phyloP scores from a whole-genome alignment of 1,139 yeast species.

The Eremothecium sinecaudum region DNA sequence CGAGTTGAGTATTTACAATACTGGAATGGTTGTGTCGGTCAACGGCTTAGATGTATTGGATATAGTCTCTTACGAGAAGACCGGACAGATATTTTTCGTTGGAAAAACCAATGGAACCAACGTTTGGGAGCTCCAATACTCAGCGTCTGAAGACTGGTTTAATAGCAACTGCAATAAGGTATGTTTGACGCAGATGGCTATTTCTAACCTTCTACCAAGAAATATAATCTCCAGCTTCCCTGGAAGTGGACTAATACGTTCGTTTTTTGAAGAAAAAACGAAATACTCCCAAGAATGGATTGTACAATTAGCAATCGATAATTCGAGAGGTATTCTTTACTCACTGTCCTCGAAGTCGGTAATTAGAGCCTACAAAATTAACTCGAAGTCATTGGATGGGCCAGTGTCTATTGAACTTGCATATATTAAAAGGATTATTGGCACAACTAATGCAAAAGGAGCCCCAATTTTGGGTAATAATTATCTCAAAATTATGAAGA shows the following conservation, averaged over 20 bases:
- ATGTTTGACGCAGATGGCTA: conserved; percentile 63
- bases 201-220: conserved; percentile 50
- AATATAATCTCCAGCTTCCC: conserved; percentile 33
- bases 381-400: conserved; percentile 32
- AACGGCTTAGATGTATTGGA: conserved; percentile 69
- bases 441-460: conserved; percentile 41
- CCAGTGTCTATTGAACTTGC: conserved; percentile 32
- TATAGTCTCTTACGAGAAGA: conserved; percentile 48
- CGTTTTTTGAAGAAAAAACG: conserved; percentile 29
- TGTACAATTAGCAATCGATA: conserved; percentile 60
- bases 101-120: conserved; percentile 70
- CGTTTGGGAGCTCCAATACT: conserved; percentile 80
- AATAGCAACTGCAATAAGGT: conserved; percentile 74
- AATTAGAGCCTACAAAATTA: conserved; percentile 67
- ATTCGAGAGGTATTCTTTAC: conserved; percentile 66
- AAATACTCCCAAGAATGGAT: conserved; percentile 45
- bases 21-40: conserved; percentile 70
- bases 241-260: conserved; percentile 37
- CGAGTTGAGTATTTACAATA: conserved; percentile 65
- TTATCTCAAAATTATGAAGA: conserved; percentile 45
- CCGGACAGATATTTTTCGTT: conserved; percentile 75
- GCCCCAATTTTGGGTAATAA: conserved; percentile 34
- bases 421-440: conserved; percentile 44
- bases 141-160: conserved; percentile 84
- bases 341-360: conserved; percentile 75